Percentiles rank a stretch among this genome's conserved stretches.
Conservation (phyloP, 176 grass and related monocot species). For the Ampelocalamus luodianensis region DNA sequence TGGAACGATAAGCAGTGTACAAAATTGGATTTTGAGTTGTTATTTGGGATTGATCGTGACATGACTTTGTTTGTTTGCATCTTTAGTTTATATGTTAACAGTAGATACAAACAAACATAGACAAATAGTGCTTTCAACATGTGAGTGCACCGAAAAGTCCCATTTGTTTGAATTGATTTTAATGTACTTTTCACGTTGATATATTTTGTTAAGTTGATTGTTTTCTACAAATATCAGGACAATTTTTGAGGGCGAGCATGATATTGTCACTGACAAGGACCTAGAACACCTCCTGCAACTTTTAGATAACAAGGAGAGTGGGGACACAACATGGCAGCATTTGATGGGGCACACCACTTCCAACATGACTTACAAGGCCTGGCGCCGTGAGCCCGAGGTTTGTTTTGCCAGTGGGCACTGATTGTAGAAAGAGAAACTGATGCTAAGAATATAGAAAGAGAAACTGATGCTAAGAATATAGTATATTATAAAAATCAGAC, state of each 20-base stretch:
- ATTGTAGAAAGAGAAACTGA: not conserved
- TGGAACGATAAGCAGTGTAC: not conserved
- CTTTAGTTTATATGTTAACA: conserved; percentile 19
- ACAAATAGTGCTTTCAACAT: not conserved
- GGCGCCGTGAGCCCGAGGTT: conserved; percentile 93
- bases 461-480: conserved; percentile 2
- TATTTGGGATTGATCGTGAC: not conserved
- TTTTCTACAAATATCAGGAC: conserved; percentile 34
- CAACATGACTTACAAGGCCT: conserved; percentile 96
- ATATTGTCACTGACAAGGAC: conserved; percentile 77
- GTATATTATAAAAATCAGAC: not conserved
- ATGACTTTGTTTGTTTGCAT: not conserved
- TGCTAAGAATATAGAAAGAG: conserved; percentile 14
- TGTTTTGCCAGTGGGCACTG: not conserved
- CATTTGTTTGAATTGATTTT: not conserved
- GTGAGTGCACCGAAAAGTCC: not conserved
- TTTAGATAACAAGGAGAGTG: conserved; percentile 76
- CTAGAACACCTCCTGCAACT: conserved; percentile 82
- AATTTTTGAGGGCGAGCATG: conserved; percentile 54
- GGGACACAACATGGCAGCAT: conserved; percentile 78
- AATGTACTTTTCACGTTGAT: not conserved
- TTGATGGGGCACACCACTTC: conserved; percentile 90
- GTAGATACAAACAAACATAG: not conserved
- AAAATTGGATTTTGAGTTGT: not conserved
- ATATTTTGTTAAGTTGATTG: conserved; percentile 1